phyloP scores from a whole-genome alignment of 768 basidiomycete genomes.

The Rhodotorula sphaerocarpa region DNA sequence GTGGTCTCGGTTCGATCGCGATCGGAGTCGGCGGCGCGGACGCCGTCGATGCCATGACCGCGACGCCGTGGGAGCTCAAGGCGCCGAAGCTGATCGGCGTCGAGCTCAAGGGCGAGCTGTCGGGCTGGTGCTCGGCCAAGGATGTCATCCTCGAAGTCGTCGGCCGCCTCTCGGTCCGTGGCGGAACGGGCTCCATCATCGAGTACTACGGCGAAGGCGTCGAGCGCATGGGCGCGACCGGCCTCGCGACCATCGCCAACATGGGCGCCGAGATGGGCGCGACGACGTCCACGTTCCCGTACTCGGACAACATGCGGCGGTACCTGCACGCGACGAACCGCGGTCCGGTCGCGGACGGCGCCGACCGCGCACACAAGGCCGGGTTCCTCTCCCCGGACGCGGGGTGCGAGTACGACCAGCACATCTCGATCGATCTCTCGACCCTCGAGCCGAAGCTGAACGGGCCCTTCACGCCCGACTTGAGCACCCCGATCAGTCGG shows the following conservation, averaged over 20 bases:
- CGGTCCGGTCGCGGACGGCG: conserved; percentile 71
- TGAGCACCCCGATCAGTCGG: conserved; percentile 84
- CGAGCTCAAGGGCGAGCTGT: conserved; percentile 75
- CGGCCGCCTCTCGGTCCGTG: conserved; percentile 85
- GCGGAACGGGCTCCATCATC: conserved; percentile 88
- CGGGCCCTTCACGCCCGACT: conserved; percentile 94
- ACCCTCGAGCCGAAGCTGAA: conserved; percentile 49
- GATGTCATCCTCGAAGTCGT: conserved; percentile 91
- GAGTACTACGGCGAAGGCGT: conserved; percentile 97
- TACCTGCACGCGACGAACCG: conserved; percentile 88
- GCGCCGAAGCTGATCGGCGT: conserved; percentile 54
- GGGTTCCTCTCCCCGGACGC: conserved; percentile 78
- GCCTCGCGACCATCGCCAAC: conserved; percentile 87
- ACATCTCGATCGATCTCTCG: conserved; percentile 62
- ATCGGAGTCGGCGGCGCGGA: conserved; percentile 99
- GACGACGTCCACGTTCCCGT: conserved; percentile 97
- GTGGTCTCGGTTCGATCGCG: conserved; percentile 88
- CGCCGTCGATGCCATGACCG: conserved; percentile 95
- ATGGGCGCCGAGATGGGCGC: conserved; percentile 99
- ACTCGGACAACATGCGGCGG: conserved; percentile 75
- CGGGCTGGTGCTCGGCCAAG: conserved; percentile 89
- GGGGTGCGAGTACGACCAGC: conserved; percentile 84
- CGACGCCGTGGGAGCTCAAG: conserved; percentile 96
- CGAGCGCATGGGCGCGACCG: conserved; percentile 79
- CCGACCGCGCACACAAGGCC: conserved; percentile 66